A percentile compares a stretch with the other conserved stretches of the same genome.
These are phyloP conservation scores for Luvunga scandens DNA, from an alignment of 345 rosid species.

Conservation along the genomic window DNA sequence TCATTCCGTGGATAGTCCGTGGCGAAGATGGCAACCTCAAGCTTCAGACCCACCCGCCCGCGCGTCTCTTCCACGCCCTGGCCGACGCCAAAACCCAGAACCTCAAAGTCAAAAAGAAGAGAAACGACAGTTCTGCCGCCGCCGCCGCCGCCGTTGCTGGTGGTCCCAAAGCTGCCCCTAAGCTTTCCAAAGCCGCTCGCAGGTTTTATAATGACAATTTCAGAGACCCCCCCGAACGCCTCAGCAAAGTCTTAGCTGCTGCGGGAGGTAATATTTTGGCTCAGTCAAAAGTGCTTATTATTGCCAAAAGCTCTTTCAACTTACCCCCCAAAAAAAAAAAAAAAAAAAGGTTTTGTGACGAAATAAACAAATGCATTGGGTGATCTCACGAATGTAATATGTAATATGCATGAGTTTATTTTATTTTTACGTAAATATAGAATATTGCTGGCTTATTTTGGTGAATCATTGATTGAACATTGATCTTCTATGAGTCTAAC, in stretches of 20 bases:
- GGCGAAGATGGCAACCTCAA: constrained; percentile 81
- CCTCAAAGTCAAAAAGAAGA: constrained; percentile 37
- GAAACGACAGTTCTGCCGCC: constrained; percentile 12
- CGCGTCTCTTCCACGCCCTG: constrained; percentile 50
- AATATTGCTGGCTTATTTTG: not conserved
- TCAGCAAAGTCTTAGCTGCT: constrained; percentile 91
- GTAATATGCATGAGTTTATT: not conserved
- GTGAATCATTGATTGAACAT: not conserved
- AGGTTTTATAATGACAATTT: constrained; percentile 82
- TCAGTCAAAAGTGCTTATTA: not conserved
- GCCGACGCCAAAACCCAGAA: constrained; percentile 65
- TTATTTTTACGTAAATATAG: too few relatives aligned
- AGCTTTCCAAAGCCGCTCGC: constrained; percentile 76
- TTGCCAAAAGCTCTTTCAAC: not conserved
- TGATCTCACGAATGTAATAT: not conserved
- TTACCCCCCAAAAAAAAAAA: not conserved
- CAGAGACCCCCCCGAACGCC: constrained; percentile 66
- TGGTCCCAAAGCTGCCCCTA: not conserved
- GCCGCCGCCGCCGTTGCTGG: not conserved
- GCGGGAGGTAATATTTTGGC: constrained; percentile 66
- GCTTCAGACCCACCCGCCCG: constrained; percentile 74
- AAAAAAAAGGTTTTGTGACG: too few relatives aligned
- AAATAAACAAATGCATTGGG: not conserved
- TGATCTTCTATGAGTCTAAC: not conserved
- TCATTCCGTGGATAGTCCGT: constrained; percentile 92